Percentiles rank a stretch among this genome's conserved stretches.
Evolutionary conservation across 768 basidiomycete genomes (phyloP).

Genomic region (Ephemerocybe angulata): DNA sequence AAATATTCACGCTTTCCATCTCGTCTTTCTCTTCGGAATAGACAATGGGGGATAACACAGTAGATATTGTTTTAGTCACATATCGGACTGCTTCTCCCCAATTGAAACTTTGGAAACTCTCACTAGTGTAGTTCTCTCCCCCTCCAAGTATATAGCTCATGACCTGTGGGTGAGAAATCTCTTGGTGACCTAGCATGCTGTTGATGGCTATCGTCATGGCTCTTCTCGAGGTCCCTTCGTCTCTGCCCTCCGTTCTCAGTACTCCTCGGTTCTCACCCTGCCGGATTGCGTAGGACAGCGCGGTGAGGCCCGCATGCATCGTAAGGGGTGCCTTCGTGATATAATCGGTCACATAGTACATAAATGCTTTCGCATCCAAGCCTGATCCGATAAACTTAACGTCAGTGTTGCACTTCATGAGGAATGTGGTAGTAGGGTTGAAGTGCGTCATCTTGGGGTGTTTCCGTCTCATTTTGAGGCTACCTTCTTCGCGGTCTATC

Average conservation of each 20-base stretch:
- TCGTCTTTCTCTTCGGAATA: no score
- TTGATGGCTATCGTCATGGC: neutral
- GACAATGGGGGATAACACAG: no score
- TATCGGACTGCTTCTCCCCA: neutral
- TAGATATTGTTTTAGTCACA: no score
- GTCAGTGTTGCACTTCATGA: constrained; percentile 8
- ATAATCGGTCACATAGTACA: constrained; percentile 13
- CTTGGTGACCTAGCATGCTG: constrained; percentile 15
- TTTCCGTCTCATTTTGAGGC: neutral
- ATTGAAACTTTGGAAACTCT: neutral
- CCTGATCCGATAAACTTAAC: constrained; percentile 9
- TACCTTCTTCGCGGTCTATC: neutral
- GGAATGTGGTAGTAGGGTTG: neutral
- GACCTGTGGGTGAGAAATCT: constrained; percentile 27
- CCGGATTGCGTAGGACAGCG: neutral
- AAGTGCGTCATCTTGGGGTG: neutral
- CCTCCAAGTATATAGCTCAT: constrained; percentile 24
- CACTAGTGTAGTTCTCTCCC: constrained; percentile 1
- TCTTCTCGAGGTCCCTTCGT: constrained; percentile 11
- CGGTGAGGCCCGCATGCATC: constrained; percentile 1
- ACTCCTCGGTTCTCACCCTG: neutral
- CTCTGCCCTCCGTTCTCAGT: neutral
- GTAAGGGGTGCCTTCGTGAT: constrained; percentile 9
- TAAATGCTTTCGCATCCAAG: neutral
- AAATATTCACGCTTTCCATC: no score